Base-by-base conservation (phyloP, 2,329 filamentous ascomycete genomes). In the Dothistroma pini region DNA sequence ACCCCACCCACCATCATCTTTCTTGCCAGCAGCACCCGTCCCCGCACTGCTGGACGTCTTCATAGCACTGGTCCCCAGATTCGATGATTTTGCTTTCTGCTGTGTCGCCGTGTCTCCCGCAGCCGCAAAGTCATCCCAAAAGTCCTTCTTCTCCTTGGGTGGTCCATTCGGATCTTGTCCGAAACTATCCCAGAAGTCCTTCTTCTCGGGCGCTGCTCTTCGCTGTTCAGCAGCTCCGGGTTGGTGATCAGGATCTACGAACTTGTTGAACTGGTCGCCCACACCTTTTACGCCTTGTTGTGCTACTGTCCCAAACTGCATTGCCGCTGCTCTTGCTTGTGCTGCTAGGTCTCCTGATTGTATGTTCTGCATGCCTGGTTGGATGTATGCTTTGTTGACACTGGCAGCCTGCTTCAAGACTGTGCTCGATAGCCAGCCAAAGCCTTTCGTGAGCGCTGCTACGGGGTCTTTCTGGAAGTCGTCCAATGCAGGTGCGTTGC, bases 111-210 rank as follows among this genome's bases (percentile, higher is more conserved):
- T 61, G 66, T 74, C 73, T 4, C 68, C 73, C 11, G 70, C 72
- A 19, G 71, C 71, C 14, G 77, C 71, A 66, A 81, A 81, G 54
- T 78, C 77, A 64, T 81, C 77, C 80, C 80, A 81, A 62, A 82
- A 81, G 61, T 78, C 78, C 67, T 77, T 88, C 84, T 80, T 81
- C 49, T 81, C 79, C 53, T 74, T 74, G 6, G 73, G 67, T 6
- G 78, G 79, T 0, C 79, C 79, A 31, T 72, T 71, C 0, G 86
- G 88, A 29, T 88, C 75, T 31, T 84, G 85, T 0, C 91, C 88
- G 76, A 97, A 96, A 68, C 89, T 89, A 74, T 96, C 93, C 93
- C 93, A 97, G 77, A 96, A 96, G 68, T 90, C 89, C 73, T 89
- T 89, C 76, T 88, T 89, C 62, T 87, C 85, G 8, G 84, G 84